phyloP scores from a whole-genome alignment of 257 asterid genomes.

The Solanum rostratum region DNA sequence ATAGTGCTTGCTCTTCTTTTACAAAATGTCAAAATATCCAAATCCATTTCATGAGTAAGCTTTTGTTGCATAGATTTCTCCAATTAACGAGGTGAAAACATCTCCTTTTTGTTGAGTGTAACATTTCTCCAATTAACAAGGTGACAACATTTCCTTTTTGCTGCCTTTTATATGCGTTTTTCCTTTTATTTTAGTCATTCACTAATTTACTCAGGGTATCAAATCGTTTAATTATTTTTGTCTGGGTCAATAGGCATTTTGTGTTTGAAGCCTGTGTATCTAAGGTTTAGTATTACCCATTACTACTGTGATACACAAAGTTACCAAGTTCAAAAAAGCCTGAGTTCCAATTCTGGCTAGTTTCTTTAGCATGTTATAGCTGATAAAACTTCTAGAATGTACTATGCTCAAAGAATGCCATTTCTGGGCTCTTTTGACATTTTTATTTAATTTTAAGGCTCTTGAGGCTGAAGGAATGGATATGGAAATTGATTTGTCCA shows the following conservation, averaged over 20 bases:
- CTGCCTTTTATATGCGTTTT: not conserved
- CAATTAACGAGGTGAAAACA: too few relatives aligned
- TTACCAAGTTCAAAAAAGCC: too few relatives aligned
- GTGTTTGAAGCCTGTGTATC: not conserved
- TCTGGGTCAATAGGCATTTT: not conserved
- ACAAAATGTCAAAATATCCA: not conserved
- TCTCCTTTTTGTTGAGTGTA: not conserved
- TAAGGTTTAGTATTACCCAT: too few relatives aligned
- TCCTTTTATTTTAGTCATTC: not conserved
- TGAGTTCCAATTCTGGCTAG: not conserved
- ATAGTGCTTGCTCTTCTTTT: not conserved
- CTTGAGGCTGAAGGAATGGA: conserved; percentile 97
- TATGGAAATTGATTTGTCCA: conserved; percentile 97
- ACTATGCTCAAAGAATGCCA: not conserved
- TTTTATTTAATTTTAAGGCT: conserved; percentile 42
- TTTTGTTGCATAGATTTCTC: not conserved
- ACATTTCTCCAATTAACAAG: not conserved
- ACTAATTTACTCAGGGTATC: not conserved
- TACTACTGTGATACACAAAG: too few relatives aligned
- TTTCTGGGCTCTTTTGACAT: conserved; percentile 8
- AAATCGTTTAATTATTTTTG: not conserved
- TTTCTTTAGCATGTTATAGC: not conserved
- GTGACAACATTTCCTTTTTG: not conserved
- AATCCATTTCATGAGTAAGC: not conserved
- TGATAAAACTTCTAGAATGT: not conserved